These are phyloP conservation scores for Cadophora gregata DNA, from an alignment of 2,329 filamentous ascomycete species.

Conservation along the genomic window DNA sequence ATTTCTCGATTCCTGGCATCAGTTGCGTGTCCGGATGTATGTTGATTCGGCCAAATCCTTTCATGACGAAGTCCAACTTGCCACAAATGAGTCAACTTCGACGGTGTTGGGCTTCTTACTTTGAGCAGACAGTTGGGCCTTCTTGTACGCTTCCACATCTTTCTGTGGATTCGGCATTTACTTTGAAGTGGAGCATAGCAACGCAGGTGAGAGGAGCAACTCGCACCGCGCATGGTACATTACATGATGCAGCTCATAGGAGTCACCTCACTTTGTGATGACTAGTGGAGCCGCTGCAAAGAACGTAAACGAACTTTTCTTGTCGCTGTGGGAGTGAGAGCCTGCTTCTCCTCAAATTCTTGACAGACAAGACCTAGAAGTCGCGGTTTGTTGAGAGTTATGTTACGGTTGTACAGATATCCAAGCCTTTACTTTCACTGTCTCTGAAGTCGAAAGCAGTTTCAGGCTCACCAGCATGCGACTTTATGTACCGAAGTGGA, in stretches of 20 bases:
- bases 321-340: background rate
- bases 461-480: background rate
- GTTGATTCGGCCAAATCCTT: background rate
- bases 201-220: constrained; percentile 5
- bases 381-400: background rate
- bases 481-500: constrained; percentile 16
- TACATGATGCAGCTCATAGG: constrained; percentile 13
- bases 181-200: constrained; percentile 3
- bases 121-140: background rate
- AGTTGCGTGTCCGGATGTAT: background rate
- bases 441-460: background rate
- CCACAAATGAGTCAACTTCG: background rate
- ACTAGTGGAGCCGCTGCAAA: background rate
- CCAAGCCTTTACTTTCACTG: background rate
- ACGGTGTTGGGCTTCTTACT: background rate
- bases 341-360: background rate
- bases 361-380: too few species aligned
- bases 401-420: too few species aligned
- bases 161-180: constrained; percentile 10
- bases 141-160: constrained; percentile 5
- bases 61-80: constrained; percentile 1
- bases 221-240: constrained; percentile 15
- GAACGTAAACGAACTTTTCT: background rate
- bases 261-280: constrained; percentile 3
- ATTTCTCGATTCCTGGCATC: background rate